phyloP scores from a whole-genome alignment of 2,329 filamentous ascomycete genomes.

The Clarireedia hainanense region DNA sequence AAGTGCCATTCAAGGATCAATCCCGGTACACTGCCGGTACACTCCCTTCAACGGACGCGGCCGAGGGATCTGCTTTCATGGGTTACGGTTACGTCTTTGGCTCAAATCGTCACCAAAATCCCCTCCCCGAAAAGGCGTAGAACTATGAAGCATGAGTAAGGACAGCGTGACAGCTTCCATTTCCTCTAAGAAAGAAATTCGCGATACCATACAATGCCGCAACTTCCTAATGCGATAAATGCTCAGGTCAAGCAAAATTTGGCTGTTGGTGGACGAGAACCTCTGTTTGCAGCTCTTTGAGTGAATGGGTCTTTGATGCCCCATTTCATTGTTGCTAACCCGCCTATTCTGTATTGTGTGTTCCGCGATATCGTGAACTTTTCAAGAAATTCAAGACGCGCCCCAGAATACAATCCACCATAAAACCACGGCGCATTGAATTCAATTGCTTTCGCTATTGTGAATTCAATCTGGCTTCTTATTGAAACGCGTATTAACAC shows the following conservation, averaged over 20 bases:
- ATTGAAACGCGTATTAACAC: conserved; percentile 4
- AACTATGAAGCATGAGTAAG: too few relatives aligned
- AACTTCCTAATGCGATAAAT: neutral
- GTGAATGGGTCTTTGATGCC: conserved; percentile 7
- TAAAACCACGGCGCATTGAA: neutral
- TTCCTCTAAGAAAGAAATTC: neutral
- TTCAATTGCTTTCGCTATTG: neutral
- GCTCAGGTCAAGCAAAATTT: neutral
- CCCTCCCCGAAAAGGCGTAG: too few relatives aligned
- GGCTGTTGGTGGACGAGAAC: neutral
- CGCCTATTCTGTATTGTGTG: neutral
- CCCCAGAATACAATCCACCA: conserved; percentile 9
- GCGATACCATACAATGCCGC: neutral
- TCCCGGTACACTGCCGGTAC: too few relatives aligned
- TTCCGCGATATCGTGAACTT: conserved; percentile 6
- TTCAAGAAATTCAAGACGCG: conserved; percentile 3
- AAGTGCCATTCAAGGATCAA: too few relatives aligned
- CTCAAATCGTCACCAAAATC: too few relatives aligned
- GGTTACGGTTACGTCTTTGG: too few relatives aligned
- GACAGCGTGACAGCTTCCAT: too few relatives aligned
- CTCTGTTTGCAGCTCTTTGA: conserved; percentile 8
- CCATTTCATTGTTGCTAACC: conserved; percentile 1
- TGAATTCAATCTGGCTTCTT: neutral
- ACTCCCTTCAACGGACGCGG: too few relatives aligned
- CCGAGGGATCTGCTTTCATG: too few relatives aligned